Conservation (phyloP, 108 stramenopile species). For the Epithemia pelagica region DNA sequence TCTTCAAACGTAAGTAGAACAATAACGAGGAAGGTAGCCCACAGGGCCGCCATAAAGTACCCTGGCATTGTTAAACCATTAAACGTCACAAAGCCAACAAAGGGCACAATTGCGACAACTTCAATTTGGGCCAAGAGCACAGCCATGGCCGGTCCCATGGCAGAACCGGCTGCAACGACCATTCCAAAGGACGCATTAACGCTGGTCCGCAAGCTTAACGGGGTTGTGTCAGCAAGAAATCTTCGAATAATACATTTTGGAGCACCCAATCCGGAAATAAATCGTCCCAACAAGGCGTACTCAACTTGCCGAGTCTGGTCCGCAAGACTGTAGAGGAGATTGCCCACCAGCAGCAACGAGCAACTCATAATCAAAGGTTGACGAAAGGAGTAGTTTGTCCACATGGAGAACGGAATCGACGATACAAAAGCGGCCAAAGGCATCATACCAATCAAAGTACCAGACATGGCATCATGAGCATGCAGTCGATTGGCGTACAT, state of each 20-base stretch:
- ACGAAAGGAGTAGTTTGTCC: constrained; percentile 78
- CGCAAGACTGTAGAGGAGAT: constrained; percentile 71
- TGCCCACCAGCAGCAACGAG: constrained; percentile 58
- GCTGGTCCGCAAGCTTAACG: constrained; percentile 53
- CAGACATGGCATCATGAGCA: constrained; percentile 67
- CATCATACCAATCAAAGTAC: constrained; percentile 84
- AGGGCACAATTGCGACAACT: constrained; percentile 30
- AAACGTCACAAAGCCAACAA: constrained; percentile 33
- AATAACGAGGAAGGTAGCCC: constrained; percentile 43
- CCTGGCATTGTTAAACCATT: constrained; percentile 81
- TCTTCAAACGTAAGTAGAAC: constrained; percentile 42
- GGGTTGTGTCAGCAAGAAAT: constrained; percentile 84
- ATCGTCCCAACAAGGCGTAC: constrained; percentile 73
- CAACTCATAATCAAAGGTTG: constrained; percentile 65
- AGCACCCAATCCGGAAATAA: constrained; percentile 78
- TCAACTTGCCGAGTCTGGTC: constrained; percentile 37
- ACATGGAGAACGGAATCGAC: constrained; percentile 58
- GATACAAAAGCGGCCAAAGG: constrained; percentile 76
- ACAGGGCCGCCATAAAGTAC: constrained; percentile 73
- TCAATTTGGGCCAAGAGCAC: constrained; percentile 52
- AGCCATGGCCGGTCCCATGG: constrained; percentile 77
- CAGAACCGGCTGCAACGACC: constrained; percentile 74
- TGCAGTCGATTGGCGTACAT: constrained; percentile 79
- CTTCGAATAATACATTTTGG: constrained; percentile 79
- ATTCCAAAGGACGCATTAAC: constrained; percentile 78